Evolutionary conservation across 2,329 filamentous ascomycete species (phyloP).

Genomic region (Clonostachys chloroleuca): DNA sequence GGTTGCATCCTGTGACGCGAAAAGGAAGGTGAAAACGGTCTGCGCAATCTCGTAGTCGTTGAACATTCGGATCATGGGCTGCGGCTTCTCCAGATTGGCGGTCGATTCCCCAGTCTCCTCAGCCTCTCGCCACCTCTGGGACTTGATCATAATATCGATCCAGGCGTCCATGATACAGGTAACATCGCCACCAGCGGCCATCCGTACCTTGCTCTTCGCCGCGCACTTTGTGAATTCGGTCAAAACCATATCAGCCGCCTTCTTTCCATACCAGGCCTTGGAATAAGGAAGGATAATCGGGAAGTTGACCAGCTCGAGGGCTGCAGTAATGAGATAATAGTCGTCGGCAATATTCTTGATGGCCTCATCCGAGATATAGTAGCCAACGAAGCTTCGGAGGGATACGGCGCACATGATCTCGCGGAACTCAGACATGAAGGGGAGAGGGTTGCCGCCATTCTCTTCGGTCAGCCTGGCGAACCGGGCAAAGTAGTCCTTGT

Average conservation of each 20-base stretch:
- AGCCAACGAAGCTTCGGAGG: slow-evolving; percentile 92
- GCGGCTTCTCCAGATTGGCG: slow-evolving; percentile 73
- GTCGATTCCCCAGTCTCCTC: slow-evolving; percentile 66
- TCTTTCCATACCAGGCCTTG: slow-evolving; percentile 96
- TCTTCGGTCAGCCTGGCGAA: slow-evolving; percentile 75
- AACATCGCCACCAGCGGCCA: slow-evolving; percentile 81
- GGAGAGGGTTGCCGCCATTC: slow-evolving; percentile 66
- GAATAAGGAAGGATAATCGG: slow-evolving; percentile 94
- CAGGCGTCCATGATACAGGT: slow-evolving; percentile 95
- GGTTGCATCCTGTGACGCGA: slow-evolving; percentile 95
- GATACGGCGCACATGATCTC: slow-evolving; percentile 94
- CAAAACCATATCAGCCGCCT: slow-evolving; percentile 87
- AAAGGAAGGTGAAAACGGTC: slow-evolving; percentile 94
- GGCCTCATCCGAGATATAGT: slow-evolving; percentile 87
- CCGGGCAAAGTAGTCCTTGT: slow-evolving; percentile 77
- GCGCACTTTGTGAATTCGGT: slow-evolving; percentile 87
- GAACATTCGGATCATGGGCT: slow-evolving; percentile 79
- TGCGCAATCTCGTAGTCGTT: slow-evolving; percentile 87
- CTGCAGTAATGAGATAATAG: slow-evolving; percentile 94
- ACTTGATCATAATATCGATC: slow-evolving; percentile 85
- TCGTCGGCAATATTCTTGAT: slow-evolving; percentile 95
- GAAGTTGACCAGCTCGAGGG: slow-evolving; percentile 96
- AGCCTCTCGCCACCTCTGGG: slow-evolving; percentile 74
- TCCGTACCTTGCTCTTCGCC: slow-evolving; percentile 87
- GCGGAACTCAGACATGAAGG: slow-evolving; percentile 90